Evolutionary conservation across 2,329 filamentous ascomycete genomes (phyloP).

Genomic region (Beauveria varroae): DNA sequence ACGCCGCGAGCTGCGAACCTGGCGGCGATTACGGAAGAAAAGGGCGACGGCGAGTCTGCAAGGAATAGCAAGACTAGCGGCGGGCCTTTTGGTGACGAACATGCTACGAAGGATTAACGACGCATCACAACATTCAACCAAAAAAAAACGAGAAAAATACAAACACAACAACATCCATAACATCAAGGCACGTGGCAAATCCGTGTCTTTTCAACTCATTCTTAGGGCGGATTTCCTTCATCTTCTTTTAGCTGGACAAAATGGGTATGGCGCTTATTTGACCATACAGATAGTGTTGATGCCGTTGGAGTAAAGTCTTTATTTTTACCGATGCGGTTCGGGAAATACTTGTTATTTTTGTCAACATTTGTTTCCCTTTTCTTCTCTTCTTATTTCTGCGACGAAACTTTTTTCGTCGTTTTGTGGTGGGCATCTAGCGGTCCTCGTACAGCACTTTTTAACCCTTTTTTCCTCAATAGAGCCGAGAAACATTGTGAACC

Average conservation of each 20-base stretch:
- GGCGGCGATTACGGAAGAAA: conserved; percentile 44
- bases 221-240: conserved; percentile 1
- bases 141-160: neutral
- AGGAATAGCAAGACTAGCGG: conserved; percentile 23
- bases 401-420: neutral
- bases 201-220: neutral
- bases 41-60: conserved; percentile 27
- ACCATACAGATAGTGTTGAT: conserved; percentile 16
- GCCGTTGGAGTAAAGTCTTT: conserved; percentile 14
- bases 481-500: no score
- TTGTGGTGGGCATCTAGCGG: conserved; percentile 10
- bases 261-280: conserved; percentile 19
- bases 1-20: conserved; percentile 37
- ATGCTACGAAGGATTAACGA: conserved; percentile 43
- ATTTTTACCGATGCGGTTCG: conserved; percentile 2
- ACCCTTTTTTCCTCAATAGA: neutral
- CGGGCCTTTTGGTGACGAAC: conserved; percentile 52
- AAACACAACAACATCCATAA: neutral
- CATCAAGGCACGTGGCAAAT: neutral
- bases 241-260: neutral
- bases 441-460: neutral
- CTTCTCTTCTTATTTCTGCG: neutral
- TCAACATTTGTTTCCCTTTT: neutral
- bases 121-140: neutral
- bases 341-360: conserved; percentile 2